Conservation (phyloP, 2,329 filamentous ascomycete genomes). For the Sporothrix brasiliensis region DNA sequence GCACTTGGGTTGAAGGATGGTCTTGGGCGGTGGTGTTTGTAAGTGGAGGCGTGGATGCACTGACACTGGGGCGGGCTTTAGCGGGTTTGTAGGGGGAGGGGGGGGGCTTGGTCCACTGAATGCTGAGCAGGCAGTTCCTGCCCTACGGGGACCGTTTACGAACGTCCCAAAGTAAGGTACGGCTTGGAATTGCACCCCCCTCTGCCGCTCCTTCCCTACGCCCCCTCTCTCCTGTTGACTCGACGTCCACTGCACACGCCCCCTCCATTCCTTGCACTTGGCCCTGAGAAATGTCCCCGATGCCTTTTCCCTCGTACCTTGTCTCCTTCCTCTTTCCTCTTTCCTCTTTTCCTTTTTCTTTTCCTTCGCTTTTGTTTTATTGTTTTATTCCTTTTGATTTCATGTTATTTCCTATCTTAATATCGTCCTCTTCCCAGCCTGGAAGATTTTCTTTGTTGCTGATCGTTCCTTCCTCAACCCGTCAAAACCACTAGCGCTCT, state of each 20-base stretch:
- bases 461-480: constrained; percentile 1
- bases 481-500: neutral
- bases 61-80: constrained; percentile 2
- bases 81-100: neutral
- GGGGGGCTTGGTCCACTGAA: neutral
- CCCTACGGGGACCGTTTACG: constrained; percentile 25
- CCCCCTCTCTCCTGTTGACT: neutral
- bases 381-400: neutral
- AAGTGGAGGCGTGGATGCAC: constrained; percentile 14
- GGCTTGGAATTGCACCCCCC: neutral
- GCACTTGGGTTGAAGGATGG: neutral
- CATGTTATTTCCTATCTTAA: constrained; percentile 4
- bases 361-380: neutral
- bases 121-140: neutral
- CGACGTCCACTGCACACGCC: constrained; percentile 25
- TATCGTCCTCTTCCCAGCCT: neutral
- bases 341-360: neutral
- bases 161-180: neutral
- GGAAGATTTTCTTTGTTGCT: neutral
- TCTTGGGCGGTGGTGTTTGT: neutral
- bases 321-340: neutral
- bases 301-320: neutral
- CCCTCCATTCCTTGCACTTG: constrained; percentile 25
- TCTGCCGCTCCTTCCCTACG: constrained; percentile 16
- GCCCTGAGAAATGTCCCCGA: constrained; percentile 9